Conservation (phyloP, 148 eudicot species). For the Silene uniflora region DNA sequence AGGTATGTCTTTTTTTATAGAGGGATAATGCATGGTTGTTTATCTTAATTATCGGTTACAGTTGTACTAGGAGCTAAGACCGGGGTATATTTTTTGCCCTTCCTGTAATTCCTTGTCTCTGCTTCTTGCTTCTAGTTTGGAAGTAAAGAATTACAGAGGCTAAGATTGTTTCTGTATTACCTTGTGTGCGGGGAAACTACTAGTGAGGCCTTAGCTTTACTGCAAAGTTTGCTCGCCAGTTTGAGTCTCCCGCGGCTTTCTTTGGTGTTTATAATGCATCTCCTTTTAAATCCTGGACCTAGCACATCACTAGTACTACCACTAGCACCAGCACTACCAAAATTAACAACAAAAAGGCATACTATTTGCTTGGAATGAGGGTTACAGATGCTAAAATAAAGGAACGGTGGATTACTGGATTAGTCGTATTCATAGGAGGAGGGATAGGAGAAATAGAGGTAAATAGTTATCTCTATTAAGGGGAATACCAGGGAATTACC, state of each 20-base stretch:
- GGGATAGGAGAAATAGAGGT: neutral
- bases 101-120: neutral
- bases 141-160: neutral
- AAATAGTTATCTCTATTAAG: neutral
- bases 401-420: neutral
- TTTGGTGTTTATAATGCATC: neutral
- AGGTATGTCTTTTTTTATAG: conserved; percentile 46
- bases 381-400: neutral
- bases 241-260: neutral
- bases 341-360: neutral
- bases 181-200: neutral
- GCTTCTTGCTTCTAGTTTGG: neutral
- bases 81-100: neutral
- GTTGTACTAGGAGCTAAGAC: too few relatives aligned
- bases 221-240: neutral
- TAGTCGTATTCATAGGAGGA: neutral
- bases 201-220: neutral
- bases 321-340: neutral
- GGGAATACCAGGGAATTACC: neutral
- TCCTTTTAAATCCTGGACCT: neutral
- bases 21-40: neutral
- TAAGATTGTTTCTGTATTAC: neutral
- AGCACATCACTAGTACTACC: neutral
- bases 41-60: neutral
- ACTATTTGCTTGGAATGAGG: neutral